Base-by-base conservation (phyloP, 352 stramenopile genomes). In the Globisporangium carolinianum region DNA sequence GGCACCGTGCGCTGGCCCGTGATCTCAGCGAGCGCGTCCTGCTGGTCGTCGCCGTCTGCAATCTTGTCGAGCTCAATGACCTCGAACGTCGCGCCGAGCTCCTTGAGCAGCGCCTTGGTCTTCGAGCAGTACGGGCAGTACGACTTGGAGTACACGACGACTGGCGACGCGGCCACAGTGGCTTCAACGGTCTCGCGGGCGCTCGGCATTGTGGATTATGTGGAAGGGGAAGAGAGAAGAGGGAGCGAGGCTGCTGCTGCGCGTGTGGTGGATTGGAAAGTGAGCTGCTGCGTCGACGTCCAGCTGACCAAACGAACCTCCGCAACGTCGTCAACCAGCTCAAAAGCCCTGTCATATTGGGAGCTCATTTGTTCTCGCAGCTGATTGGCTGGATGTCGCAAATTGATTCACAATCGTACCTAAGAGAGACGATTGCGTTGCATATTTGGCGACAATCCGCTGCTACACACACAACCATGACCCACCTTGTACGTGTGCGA, bases 71-170 rank as follows among this genome's bases (percentile, higher is more conserved):
- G 66, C 68, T 91, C 81, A 15, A 91, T 67, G 43, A 87, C 61
- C 2, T 79, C 64, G 60, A 73, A 89, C 51, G 71, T 67, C 43
- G 62, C 79, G 42, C 75, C 72, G 51, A 87, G 58, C 53, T 88
- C 66, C 35, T 60, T 68, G 51, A 91, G 66, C 53, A 91, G 66
- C 47, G 51, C 54, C 71, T 91, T 91, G 59, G 79, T 86, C 53
- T 77, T 76, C 52, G 69, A 75, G 75, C 95, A 99, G 77, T 97
- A 98, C 38, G 91, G 89, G 67, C 96, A 99, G 75, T 93, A 97
- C 37, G 77, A 85, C 79, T 98, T 98, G 60, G 88, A 97, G 74
- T 97, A 98, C 54, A 94, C 73, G 39, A 86, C 70, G 39, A 94
- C 75, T 36, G 62, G 63, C 58, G 73, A 67, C 15, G 62, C 48